Evolutionary conservation across 1,139 yeast genomes (phyloP), one percentile per base, ranked within the genome.

Genomic region (Nematodospora anomalae): DNA sequence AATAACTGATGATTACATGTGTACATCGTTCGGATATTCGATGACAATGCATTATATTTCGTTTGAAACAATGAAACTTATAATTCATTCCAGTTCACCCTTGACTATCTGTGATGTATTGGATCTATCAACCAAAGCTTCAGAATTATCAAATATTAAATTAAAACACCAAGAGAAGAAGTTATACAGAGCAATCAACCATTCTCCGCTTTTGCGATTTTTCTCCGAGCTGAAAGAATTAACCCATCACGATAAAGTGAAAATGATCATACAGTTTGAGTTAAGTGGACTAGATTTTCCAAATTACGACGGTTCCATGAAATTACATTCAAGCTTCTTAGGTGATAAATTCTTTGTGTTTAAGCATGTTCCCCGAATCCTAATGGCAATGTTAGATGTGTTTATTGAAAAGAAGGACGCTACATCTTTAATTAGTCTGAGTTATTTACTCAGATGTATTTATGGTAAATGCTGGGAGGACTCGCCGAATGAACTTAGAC

Each of bases 391-490:
- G 42, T 49, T 67, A 26, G 79, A 75, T 27, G 59, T 69, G n/a
- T 67, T 62, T 38, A 48, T 60, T 13, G 64, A 54, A 12, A 66
- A 58, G 38, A 52, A 57, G 23, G 78, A 74, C 46, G 65, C 69
- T 0, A 41, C 46, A 0, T 67, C 79, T 0, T 50, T 73, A 28
- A 42, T 52, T 13, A 62, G 56, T 29, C 49, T 70, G 8, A 47
- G 74, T 6, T 55, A 52, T 26, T 43, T 75, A 8, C 45, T 53
- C 3, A 52, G 76, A 35, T 65, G 71, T 30, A 40, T 73, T 3
- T 49, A 51, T 30, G 73, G 73, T 0, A 61, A 56, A 39, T 62
- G 77, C 14, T 75, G 81, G 81, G 79, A 73, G 44, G 66, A 62
- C 32, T 51, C 69, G 0, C 55, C 71, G 0, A 57, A 62, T 46